Conservation (phyloP, 169 alveolate species). For the Plasmodium knowlesi region DNA sequence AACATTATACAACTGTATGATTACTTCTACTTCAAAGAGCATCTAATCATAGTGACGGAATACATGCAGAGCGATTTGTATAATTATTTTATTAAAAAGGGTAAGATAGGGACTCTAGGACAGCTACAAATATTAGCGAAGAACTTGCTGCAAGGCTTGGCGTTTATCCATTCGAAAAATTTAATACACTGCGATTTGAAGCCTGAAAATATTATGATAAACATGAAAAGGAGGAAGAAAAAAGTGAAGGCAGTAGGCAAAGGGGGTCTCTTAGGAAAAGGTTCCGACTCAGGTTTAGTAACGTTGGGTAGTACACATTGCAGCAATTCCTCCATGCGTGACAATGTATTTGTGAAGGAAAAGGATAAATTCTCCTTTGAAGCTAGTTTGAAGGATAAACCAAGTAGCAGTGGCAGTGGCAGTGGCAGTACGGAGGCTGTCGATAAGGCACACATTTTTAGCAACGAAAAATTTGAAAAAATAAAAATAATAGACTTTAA, state of each 20-base stretch:
- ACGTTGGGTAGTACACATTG: background rate
- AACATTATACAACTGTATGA: slow-evolving; percentile 84
- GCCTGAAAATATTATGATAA: slow-evolving; percentile 94
- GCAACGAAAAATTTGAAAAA: slow-evolving; percentile 68
- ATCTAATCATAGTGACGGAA: slow-evolving; percentile 95
- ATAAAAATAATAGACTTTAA: slow-evolving; percentile 98
- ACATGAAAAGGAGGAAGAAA: slow-evolving; percentile 43
- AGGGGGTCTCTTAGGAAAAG: background rate
- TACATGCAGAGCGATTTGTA: slow-evolving; percentile 91
- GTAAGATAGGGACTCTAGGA: slow-evolving; percentile 84
- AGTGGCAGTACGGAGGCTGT: background rate
- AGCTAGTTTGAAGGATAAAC: background rate
- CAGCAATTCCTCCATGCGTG: background rate
- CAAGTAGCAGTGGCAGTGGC: background rate
- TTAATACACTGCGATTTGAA: slow-evolving; percentile 96
- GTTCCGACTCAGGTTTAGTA: background rate
- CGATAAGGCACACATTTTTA: background rate
- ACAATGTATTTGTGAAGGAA: background rate
- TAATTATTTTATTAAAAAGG: slow-evolving; percentile 87
- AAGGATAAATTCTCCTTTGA: background rate
- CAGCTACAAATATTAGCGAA: slow-evolving; percentile 71
- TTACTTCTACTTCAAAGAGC: slow-evolving; percentile 94
- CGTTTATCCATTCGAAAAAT: slow-evolving; percentile 93
- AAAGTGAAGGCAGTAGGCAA: background rate
- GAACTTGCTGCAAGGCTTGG: slow-evolving; percentile 61